These are phyloP conservation scores for Wallacemonas sp. DNA, from an alignment of 208 protist genomes.

Conservation along the genomic window DNA sequence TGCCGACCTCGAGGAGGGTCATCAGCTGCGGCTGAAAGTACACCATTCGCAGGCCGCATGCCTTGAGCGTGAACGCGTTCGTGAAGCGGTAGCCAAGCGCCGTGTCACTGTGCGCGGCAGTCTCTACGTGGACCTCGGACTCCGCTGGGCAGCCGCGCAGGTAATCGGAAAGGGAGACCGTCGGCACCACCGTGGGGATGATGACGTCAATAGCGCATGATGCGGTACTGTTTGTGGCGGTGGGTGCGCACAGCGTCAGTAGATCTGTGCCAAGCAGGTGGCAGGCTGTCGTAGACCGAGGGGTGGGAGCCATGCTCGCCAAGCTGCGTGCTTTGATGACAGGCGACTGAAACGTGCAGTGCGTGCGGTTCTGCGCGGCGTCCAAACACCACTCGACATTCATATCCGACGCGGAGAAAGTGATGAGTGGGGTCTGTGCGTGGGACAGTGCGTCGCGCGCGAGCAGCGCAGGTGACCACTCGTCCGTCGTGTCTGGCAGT, in stretches of 20 bases:
- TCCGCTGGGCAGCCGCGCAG: constrained; percentile 4
- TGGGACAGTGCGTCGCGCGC: background rate
- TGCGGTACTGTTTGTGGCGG: background rate
- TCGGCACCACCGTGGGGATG: constrained; percentile 14
- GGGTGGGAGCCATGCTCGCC: background rate
- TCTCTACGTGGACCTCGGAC: background rate
- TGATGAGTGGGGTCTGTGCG: background rate
- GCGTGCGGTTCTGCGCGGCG: background rate
- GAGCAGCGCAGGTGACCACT: constrained; percentile 8
- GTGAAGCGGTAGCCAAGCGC: constrained; percentile 26
- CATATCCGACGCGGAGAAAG: background rate
- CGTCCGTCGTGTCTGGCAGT: constrained; percentile 2
- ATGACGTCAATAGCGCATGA: constrained; percentile 4
- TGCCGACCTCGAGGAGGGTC: constrained; percentile 24
- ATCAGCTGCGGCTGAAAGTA: constrained; percentile 33
- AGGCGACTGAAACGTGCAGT: background rate
- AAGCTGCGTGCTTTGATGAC: background rate
- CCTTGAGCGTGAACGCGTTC: constrained; percentile 12
- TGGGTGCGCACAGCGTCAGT: constrained; percentile 1
- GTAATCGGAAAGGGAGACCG: constrained; percentile 36
- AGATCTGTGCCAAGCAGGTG: background rate
- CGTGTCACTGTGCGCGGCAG: background rate
- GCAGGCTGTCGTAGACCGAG: no score
- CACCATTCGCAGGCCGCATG: constrained; percentile 3
- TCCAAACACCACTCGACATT: background rate